These are phyloP conservation scores for Phymatotrichopsis omnivora DNA, from an alignment of 2,329 filamentous ascomycete genomes.

Conservation along the genomic window DNA sequence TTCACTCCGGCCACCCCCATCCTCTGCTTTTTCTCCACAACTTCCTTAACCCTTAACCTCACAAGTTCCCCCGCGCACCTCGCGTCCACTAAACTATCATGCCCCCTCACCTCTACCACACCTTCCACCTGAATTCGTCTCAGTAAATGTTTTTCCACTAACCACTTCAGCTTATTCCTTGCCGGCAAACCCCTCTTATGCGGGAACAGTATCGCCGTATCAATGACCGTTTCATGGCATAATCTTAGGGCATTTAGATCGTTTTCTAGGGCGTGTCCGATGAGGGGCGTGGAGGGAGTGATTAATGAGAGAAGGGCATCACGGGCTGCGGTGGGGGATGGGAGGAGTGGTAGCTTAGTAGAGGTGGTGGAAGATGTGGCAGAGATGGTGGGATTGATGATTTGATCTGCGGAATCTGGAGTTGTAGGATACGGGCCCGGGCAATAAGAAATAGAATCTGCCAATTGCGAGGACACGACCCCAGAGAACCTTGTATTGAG, in stretches of 20 bases:
- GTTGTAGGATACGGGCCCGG: slow-evolving; percentile 19
- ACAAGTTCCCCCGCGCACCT: slow-evolving; percentile 81
- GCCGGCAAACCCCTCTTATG: slow-evolving; percentile 66
- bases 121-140: slow-evolving; percentile 59
- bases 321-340: slow-evolving; percentile 64
- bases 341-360: slow-evolving; percentile 55
- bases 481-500: slow-evolving; percentile 90
- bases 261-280: slow-evolving; percentile 92
- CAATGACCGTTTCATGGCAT: slow-evolving; percentile 73
- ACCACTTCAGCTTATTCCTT: slow-evolving; percentile 63
- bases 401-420: slow-evolving; percentile 4
- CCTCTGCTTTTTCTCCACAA: slow-evolving; percentile 3
- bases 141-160: slow-evolving; percentile 60
- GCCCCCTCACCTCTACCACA: slow-evolving; percentile 44
- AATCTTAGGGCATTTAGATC: slow-evolving; percentile 79
- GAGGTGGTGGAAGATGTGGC: slow-evolving; percentile 26
- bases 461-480: slow-evolving; percentile 66
- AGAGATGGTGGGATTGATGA: slow-evolving; percentile 30
- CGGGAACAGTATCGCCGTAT: slow-evolving; percentile 76
- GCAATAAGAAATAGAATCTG: slow-evolving; percentile 52
- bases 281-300: slow-evolving; percentile 65
- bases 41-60: slow-evolving; percentile 49
- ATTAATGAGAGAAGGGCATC: slow-evolving; percentile 66
- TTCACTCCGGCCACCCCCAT: background rate
- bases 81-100: slow-evolving; percentile 90